Evolutionary conservation across 202 grass and related monocot genomes (phyloP).

Genomic region (Saccharum hybrid): DNA sequence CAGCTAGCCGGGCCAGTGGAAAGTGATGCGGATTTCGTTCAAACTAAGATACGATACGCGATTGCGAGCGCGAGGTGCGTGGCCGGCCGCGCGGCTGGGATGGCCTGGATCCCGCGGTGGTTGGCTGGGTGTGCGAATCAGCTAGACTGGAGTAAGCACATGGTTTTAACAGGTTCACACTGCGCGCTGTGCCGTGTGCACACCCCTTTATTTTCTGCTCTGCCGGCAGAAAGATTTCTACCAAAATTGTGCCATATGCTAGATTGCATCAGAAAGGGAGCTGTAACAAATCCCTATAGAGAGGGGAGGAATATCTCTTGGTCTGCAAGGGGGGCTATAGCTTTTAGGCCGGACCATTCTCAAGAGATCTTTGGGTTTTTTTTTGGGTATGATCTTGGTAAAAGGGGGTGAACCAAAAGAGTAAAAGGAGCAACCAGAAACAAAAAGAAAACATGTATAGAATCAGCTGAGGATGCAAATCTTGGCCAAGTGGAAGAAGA

Average conservation of each 20-base stretch:
- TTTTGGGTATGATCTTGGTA: conserved; percentile 28
- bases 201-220: neutral
- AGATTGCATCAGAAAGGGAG: conserved; percentile 49
- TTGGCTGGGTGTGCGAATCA: conserved; percentile 8
- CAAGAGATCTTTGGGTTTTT: neutral
- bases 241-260: conserved; percentile 8
- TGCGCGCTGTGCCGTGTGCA: neutral
- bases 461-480: neutral
- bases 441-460: neutral
- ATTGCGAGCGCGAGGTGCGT: conserved; percentile 8
- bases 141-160: conserved; percentile 23
- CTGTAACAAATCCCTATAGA: conserved; percentile 20
- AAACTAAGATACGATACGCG: conserved; percentile 25
- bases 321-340: neutral
- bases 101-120: conserved; percentile 29
- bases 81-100: neutral
- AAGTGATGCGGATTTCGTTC: conserved; percentile 43
- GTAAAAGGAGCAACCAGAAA: neutral
- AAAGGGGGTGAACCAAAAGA: conserved; percentile 4
- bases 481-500: conserved; percentile 30
- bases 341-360: neutral
- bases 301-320: conserved; percentile 7
- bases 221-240: conserved; percentile 24
- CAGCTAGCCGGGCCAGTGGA: conserved; percentile 2
- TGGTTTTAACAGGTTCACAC: conserved; percentile 51